These are phyloP conservation scores for Chlamydomonas sphaeroides DNA, from an alignment of 139 green algal species.

Conservation along the genomic window DNA sequence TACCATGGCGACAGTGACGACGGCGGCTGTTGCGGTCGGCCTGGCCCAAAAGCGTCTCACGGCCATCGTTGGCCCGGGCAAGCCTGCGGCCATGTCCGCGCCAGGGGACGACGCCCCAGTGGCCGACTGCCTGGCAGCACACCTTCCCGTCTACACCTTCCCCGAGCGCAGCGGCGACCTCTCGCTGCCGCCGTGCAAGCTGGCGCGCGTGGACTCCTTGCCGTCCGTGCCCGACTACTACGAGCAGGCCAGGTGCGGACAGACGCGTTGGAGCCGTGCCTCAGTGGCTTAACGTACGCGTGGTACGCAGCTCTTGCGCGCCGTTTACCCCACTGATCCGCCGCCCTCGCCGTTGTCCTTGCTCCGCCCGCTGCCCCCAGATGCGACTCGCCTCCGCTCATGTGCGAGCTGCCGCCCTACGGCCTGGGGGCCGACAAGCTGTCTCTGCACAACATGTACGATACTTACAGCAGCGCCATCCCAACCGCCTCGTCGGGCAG, in stretches of 20 bases:
- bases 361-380: neutral
- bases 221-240: neutral
- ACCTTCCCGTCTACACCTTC: slow-evolving; percentile 18
- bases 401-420: too few species aligned
- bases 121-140: neutral
- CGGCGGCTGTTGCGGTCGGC: neutral
- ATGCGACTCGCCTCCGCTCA: slow-evolving; percentile 1
- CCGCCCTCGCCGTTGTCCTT: neutral
- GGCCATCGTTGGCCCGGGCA: too few species aligned
- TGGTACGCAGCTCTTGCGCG: too few species aligned
- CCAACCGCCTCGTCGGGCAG: too few species aligned
- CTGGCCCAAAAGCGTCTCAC: neutral
- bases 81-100: neutral
- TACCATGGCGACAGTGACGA: neutral
- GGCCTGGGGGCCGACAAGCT: too few species aligned
- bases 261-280: too few species aligned
- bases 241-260: neutral
- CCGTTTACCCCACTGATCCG: too few species aligned
- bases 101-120: neutral
- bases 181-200: neutral
- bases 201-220: slow-evolving; percentile 12
- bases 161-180: neutral
- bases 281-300: too few species aligned
- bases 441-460: too few species aligned
- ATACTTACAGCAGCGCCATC: too few species aligned